Base-by-base conservation (phyloP, 2,329 filamentous ascomycete genomes). In the Hymenoscyphus fraxineus region DNA sequence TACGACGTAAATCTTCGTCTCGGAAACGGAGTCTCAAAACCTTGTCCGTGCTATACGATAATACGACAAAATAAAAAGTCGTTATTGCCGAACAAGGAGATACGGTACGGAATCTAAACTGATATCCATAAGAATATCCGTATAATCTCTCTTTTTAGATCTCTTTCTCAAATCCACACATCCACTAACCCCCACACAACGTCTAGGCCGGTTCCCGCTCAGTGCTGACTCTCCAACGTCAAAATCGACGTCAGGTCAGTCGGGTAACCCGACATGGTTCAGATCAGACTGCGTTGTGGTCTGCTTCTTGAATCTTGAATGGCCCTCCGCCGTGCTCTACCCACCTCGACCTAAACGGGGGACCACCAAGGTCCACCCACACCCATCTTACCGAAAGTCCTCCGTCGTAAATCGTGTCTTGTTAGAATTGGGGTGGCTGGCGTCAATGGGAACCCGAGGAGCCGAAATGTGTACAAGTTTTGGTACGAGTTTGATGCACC, bases 181-280 rank as follows among this genome's bases (percentile, higher is more conserved):
- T 38, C 55, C 27, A 32, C 55, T 32, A 27, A 9, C 27, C 41
- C 6, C 22, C 15, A 16, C 47, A 12, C 13, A 19, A 55, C n/a
- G 27, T 35, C 35, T 35, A 35, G 9, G 35, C 6, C 27, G 27
- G 56, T 58, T 32, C 27, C 31, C 27, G 15, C 27, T 39, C 16
- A 38, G 27, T 54, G 51, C 54, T 44, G 38, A 47, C 41, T 27
- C 27, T n/a, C 59, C 57, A 60, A 61, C 62, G 27, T 62, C 60
- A 69, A 67, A 64, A 32, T 65, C 65, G 56, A 68, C 66, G 62
- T 68, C 68, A 60, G 44, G 62, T 56, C 62, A 32, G 44, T 64
- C 62, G 62, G 51, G 58, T 59, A 59, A 56, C 60, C 61, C 35
- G 13, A 22, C 32, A 22, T 22, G 38, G 32, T 40, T 35, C 35